Evolutionary conservation across 208 protist species (phyloP), one percentile per base, ranked within the genome.

Genomic region (Trypanosomatidae sp.): DNA sequence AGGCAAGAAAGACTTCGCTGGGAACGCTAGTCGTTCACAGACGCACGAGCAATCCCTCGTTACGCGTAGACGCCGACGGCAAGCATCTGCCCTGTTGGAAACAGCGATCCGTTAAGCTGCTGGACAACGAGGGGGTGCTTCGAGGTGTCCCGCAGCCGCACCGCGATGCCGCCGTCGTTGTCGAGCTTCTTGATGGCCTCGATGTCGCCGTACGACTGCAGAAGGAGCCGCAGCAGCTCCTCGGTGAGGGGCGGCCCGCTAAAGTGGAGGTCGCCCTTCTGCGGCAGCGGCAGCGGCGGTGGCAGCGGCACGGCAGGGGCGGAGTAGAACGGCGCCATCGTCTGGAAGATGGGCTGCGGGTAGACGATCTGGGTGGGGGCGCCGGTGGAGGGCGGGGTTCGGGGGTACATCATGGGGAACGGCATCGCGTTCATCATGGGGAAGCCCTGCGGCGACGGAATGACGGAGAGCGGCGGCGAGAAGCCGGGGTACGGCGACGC

Each of bases 191-290:
- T 73, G 2, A 91, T 77, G 19, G 72, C 70, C 52, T 90, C 85
- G 9, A 97, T 73, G 15, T 69, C 60, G 12, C 90, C 90, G 81
- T 85, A 97, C 9, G 80, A 80, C 49, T 95, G 89, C 36, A 94
- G 66, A 0, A 96, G 69, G 52, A 88, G 73, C 2, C 79, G 66
- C 30, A 95, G 65, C 55, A 91, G 47, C 7, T 89, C 79, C 41
- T 94, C 90, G 6, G 82, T 87, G n/a, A 94, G 55, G 22, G 80
- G 69, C 0, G 81, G 81, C 1, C 87, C 86, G 44, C 85, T 85
- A 28, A 97, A 84, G 73, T 87, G 82, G 7, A 97, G 73, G 73
- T 97, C 92, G 2, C 92, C 92, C 53, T 84, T 88, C 46, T 83
- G 79, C 6, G 79, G 92, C 52, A 89, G 76, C 56, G 81, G 76